Conservation (phyloP, 2,329 filamentous ascomycete species). For the Ophiosphaerella herpotricha region DNA sequence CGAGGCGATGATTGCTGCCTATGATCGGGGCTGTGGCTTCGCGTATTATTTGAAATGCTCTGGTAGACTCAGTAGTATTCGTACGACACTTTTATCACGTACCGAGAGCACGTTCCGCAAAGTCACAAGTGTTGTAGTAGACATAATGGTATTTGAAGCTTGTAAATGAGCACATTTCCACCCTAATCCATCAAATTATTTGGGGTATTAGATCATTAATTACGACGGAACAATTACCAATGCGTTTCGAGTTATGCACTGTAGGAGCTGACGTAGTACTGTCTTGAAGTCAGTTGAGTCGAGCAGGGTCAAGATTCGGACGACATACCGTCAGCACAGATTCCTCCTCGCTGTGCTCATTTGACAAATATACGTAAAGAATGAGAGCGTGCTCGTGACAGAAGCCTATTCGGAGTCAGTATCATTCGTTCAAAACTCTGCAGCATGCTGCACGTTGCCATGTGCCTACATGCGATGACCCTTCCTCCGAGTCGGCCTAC, state of each 20-base stretch:
- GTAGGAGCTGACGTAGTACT: slow-evolving; percentile 66
- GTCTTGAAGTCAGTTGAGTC: slow-evolving; percentile 15
- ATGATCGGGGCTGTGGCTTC: too few relatives aligned
- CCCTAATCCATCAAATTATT: not conserved
- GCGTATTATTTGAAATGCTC: too few relatives aligned
- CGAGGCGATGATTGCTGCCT: too few relatives aligned
- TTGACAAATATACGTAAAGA: slow-evolving; percentile 79
- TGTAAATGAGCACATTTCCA: too few relatives aligned
- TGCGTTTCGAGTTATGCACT: slow-evolving; percentile 39
- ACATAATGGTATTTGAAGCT: too few relatives aligned
- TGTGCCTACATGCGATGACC: slow-evolving; percentile 79
- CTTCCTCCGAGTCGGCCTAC: slow-evolving; percentile 86
- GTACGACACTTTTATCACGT: too few relatives aligned
- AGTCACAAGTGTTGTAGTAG: too few relatives aligned
- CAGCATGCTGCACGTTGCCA: not conserved
- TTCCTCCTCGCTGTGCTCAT: slow-evolving; percentile 71
- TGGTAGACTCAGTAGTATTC: too few relatives aligned
- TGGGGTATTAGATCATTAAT: slow-evolving; percentile 8
- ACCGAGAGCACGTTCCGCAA: too few relatives aligned
- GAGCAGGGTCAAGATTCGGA: not conserved
- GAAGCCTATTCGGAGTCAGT: slow-evolving; percentile 58
- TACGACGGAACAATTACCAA: not conserved
- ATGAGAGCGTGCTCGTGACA: slow-evolving; percentile 79
- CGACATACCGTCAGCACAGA: slow-evolving; percentile 72
- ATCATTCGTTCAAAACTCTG: not conserved